phyloP scores from a whole-genome alignment of 108 stramenopile species.

The Fragilaria radians region DNA sequence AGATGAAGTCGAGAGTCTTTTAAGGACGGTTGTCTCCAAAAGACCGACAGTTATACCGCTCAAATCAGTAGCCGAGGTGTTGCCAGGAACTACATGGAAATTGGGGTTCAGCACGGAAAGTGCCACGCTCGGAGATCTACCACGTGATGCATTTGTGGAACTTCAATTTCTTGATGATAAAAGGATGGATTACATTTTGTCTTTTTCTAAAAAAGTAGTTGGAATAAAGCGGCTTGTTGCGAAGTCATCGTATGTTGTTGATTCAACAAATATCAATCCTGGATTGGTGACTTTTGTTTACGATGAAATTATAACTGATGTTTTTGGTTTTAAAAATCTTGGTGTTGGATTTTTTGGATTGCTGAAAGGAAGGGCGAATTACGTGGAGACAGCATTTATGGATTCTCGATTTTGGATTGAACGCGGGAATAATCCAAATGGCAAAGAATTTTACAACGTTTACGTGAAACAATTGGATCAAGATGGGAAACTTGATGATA shows the following conservation, averaged over 20 bases:
- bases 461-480: conserved; percentile 19
- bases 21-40: conserved; percentile 30
- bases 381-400: conserved; percentile 56
- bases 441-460: conserved; percentile 25
- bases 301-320: conserved; percentile 57
- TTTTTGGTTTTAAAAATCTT: conserved; percentile 58
- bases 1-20: conserved; percentile 44
- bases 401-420: conserved; percentile 73
- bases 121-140: conserved; percentile 31
- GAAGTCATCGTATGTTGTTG: conserved; percentile 44
- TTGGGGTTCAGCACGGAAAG: conserved; percentile 52
- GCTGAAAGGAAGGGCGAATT: conserved; percentile 51
- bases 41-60: conserved; percentile 37
- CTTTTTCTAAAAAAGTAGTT: conserved; percentile 51
- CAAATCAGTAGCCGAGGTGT: conserved; percentile 17
- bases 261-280: conserved; percentile 49
- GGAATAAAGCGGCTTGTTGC: conserved; percentile 54
- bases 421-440: conserved; percentile 22
- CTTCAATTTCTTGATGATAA: conserved; percentile 40
- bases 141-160: conserved; percentile 44
- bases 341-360: conserved; percentile 63
- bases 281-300: conserved; percentile 58
- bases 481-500: too few relatives aligned
- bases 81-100: conserved; percentile 48
- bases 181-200: conserved; percentile 52